Evolutionary conservation across 805 yeast genomes (phyloP), one percentile per base, ranked within the genome.

Genomic region (Soucietia sequanensis): DNA sequence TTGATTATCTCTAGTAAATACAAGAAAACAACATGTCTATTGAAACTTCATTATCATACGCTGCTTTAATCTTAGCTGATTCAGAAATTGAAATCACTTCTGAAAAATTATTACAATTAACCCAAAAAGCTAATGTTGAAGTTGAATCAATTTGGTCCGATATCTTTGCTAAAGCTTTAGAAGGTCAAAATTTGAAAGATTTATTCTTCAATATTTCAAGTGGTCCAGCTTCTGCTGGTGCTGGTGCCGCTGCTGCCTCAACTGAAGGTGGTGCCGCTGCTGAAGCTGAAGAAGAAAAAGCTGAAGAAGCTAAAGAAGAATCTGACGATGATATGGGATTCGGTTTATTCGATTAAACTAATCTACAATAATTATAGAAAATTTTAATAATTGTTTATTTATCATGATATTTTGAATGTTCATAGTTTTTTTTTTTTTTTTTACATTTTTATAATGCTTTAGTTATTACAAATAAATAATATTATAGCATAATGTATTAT

Each of bases 51-150:
- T 65, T 68, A 56, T 68, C 73, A 36, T 68, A 68, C 69, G 74
- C 74, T 42, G 72, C 74, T 50, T 67, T 68, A 57, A 66, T 68
- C 65, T 65, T 68, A 58, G 72, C 73, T 39, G 74, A 68, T 56
- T 51, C 74, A 44, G 73, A 68, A 28, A 52, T 68, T 50, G 73
- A 68, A 58, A 65, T 68, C 60, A 44, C 67, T 43, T 39, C 73
- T 46, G 73, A 68, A 51, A 68, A 68, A 61, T 66, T 68, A 56
- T 47, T 56, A 37, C 45, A 65, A 42, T 67, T 68, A 60, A 59
- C 60, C 47, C 28, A 51, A 39, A 57, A 54, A 50, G 74, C 74
- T 48, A 65, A 67, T 48, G 57, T 68, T 39, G 71, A 65, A 56
- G 58, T 68, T 44, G 73, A 68, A 59, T 51, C 56, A 38, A 66